Base-by-base conservation (phyloP, 2,329 filamentous ascomycete species). In the Ophiostoma quercus region DNA sequence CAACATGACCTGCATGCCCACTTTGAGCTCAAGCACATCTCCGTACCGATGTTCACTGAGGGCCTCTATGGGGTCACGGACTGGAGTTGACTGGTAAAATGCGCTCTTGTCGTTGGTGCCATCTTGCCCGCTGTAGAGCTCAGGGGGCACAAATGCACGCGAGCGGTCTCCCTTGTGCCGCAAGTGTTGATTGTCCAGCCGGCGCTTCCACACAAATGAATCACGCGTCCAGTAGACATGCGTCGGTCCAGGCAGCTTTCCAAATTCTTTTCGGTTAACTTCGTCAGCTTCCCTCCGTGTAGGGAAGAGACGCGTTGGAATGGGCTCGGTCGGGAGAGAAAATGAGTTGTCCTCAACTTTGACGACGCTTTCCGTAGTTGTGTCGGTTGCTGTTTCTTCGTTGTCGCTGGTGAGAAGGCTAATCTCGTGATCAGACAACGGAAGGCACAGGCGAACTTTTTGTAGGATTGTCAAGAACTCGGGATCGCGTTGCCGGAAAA, bases 401-500 rank as follows among this genome's bases (percentile, higher is more conserved):
- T 79, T 80, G 0, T 77, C 71, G 68, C 84, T 82, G 29, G 84
- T 77, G 69, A 85, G 78, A 0, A 87, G 76, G 0, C 79, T 68
- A 2, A 77, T 77, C 9, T 86, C 83, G 0, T 72, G 73, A 0
- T 54, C 32, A 0, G 76, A 74, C 0, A 86, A 76, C 0, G 73
- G 70, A 12, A 78, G 72, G 1, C 85, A 85, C 19, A 84, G 78
- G 0, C 86, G 80, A 65, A 83, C 83, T 70, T 83, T 87, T 47
- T 87, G 81, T 1, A 90, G 79, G 65, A 88, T 83, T 2, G 77
- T 76, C 70, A 87, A 83, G 74, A 89, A 89, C 0, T 74, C 74
- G 51, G 76, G 70, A 71, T 89, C 86, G 7, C 74, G 81, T 71
- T 90, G 87, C 3, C 87, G 82, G 74, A 87, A 85, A 3, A 89